Evolutionary conservation across 106 monocot species (phyloP).

Genomic region (Dioscorea zingiberensis): DNA sequence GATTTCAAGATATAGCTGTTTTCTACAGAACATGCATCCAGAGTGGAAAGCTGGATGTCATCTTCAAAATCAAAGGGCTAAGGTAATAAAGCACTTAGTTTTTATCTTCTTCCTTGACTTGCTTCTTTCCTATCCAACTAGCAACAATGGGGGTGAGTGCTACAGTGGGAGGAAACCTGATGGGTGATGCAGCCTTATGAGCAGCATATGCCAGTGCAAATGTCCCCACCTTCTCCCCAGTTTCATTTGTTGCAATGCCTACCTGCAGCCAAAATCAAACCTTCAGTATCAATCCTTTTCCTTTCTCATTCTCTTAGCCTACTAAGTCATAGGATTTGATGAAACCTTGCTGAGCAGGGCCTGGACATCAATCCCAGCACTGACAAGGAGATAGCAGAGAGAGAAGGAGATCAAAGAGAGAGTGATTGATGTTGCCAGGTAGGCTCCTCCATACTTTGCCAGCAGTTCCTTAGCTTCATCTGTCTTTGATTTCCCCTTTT

Average conservation of each 20-base stretch:
- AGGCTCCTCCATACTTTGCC: slow-evolving; percentile 90
- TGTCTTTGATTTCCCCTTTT: slow-evolving; percentile 57
- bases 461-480: slow-evolving; percentile 87
- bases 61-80: too few relatives aligned
- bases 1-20: too few relatives aligned
- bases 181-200: slow-evolving; percentile 92
- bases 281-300: too few relatives aligned
- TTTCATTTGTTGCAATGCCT: slow-evolving; percentile 61
- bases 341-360: slow-evolving; percentile 72
- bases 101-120: slow-evolving; percentile 14
- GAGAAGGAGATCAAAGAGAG: slow-evolving; percentile 89
- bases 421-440: slow-evolving; percentile 87
- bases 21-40: too few relatives aligned
- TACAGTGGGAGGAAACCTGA: slow-evolving; percentile 92
- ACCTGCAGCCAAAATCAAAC: slow-evolving; percentile 26
- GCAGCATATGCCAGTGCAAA: slow-evolving; percentile 93
- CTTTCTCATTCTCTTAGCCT: too few relatives aligned
- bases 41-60: too few relatives aligned
- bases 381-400: slow-evolving; percentile 78
- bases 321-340: too few relatives aligned
- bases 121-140: slow-evolving; percentile 81
- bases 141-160: slow-evolving; percentile 92
- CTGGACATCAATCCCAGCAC: slow-evolving; percentile 78
- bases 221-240: slow-evolving; percentile 79
- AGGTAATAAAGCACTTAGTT: too few relatives aligned